These are phyloP conservation scores for Paecilomyces formosus DNA, from an alignment of 2,329 filamentous ascomycete genomes.

Conservation along the genomic window DNA sequence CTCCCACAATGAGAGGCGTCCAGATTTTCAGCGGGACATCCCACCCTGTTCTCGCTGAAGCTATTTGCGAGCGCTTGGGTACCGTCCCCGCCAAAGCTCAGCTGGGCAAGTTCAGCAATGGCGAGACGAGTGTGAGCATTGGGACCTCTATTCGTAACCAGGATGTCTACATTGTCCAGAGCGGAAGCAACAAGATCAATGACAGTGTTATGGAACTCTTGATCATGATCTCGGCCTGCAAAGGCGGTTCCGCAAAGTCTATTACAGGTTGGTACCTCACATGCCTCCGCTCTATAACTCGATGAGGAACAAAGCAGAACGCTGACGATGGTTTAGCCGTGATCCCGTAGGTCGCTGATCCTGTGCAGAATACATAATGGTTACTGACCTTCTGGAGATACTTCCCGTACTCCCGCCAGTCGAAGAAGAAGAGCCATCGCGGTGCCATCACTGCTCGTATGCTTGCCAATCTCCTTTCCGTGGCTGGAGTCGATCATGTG, in stretches of 20 bases:
- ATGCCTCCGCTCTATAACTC: background rate
- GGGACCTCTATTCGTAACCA: slow-evolving; percentile 78
- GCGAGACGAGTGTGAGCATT: slow-evolving; percentile 63
- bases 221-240: slow-evolving; percentile 98
- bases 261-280: slow-evolving; percentile 66
- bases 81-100: slow-evolving; percentile 53
- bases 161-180: slow-evolving; percentile 98
- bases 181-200: slow-evolving; percentile 91
- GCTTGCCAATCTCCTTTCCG: slow-evolving; percentile 87
- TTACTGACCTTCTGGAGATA: slow-evolving; percentile 50
- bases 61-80: slow-evolving; percentile 60
- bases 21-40: slow-evolving; percentile 62
- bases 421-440: slow-evolving; percentile 96
- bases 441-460: slow-evolving; percentile 95
- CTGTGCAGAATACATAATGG: slow-evolving; percentile 17
- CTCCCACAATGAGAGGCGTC: slow-evolving; percentile 52
- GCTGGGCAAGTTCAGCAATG: slow-evolving; percentile 61
- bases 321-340: slow-evolving; percentile 26
- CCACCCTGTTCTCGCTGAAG: slow-evolving; percentile 56
- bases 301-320: background rate
- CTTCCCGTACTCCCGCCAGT: slow-evolving; percentile 98
- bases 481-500: slow-evolving; percentile 94
- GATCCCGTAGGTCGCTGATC: slow-evolving; percentile 38
- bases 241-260: slow-evolving; percentile 92
- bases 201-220: slow-evolving; percentile 98